A percentile compares a stretch with the other conserved stretches of the same genome.
Conservation (phyloP, 2,329 filamentous ascomycete species). For the Amylocarpus encephaloides region DNA sequence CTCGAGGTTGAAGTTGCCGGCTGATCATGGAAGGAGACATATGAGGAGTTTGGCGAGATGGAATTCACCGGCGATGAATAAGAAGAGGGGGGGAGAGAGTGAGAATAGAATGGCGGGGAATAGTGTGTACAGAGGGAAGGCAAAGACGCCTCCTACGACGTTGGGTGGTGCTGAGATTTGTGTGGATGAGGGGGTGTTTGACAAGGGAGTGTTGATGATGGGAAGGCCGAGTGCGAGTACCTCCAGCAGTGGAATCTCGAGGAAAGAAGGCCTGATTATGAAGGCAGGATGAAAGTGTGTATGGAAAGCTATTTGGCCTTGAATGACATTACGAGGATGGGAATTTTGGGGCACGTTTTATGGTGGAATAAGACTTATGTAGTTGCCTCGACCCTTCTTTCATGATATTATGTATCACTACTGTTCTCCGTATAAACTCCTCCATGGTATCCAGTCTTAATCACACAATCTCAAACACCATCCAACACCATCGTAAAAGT, state of each 20-base stretch:
- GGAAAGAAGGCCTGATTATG: constrained; percentile 24
- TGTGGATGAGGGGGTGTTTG: not conserved
- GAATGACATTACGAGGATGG: not conserved
- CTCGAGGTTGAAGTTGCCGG: constrained; percentile 43
- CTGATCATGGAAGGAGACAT: constrained; percentile 37
- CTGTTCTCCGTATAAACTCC: too few species aligned
- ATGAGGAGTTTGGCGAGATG: constrained; percentile 36
- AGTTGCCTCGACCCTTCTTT: not conserved
- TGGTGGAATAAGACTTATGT: not conserved
- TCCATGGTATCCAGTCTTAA: too few species aligned
- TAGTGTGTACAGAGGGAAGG: constrained; percentile 40
- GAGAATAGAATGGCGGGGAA: constrained; percentile 28
- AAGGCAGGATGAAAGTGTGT: constrained; percentile 18
- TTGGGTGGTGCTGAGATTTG: not conserved
- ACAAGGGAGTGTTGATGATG: constrained; percentile 6
- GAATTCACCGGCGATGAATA: constrained; percentile 15
- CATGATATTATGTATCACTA: too few species aligned
- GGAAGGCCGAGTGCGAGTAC: not conserved
- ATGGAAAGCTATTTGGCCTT: not conserved
- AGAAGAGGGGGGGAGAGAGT: constrained; percentile 12
- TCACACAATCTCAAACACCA: too few species aligned
- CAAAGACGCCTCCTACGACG: constrained; percentile 40
- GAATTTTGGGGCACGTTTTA: constrained; percentile 16
- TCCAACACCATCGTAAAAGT: too few species aligned
- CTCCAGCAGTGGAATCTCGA: constrained; percentile 21